phyloP scores from a whole-genome alignment of 1,284 basidiomycete species.

The Malassezia restricta region DNA sequence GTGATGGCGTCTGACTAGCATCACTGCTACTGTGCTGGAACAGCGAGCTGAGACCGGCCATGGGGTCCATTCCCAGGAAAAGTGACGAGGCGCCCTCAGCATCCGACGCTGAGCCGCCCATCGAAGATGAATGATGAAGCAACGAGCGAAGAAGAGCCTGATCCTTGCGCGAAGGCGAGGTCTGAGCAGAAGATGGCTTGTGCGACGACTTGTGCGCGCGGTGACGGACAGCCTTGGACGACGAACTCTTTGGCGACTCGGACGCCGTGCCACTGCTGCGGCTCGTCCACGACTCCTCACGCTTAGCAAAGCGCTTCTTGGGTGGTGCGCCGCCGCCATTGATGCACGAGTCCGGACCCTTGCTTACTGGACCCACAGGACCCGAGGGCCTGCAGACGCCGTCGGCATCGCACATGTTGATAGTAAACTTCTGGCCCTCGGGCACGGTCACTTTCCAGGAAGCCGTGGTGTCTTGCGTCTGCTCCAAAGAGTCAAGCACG shows the following conservation, averaged over 20 bases:
- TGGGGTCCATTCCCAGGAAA: constrained; percentile 1
- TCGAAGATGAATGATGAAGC: background rate
- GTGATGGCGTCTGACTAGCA: background rate
- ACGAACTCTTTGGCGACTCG: background rate
- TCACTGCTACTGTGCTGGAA: background rate
- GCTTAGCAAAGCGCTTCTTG: background rate
- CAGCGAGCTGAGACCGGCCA: background rate
- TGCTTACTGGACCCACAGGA: background rate
- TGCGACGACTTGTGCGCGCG: background rate
- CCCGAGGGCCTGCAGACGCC: constrained; percentile 3
- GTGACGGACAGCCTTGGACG: background rate
- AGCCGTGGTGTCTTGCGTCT: background rate
- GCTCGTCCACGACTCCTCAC: background rate
- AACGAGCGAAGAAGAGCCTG: background rate
- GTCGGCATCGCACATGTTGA: constrained; percentile 15
- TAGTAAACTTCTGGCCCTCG: constrained; percentile 14
- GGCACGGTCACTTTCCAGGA: constrained; percentile 16
- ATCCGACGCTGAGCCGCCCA: background rate
- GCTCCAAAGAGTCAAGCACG: background rate
- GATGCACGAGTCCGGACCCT: constrained; percentile 4
- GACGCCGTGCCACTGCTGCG: background rate
- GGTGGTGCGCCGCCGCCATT: background rate
- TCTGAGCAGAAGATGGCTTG: background rate
- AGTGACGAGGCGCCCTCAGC: background rate
- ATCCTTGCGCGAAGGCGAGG: background rate